A percentile compares a stretch with the other conserved stretches of the same genome.
phyloP scores from a whole-genome alignment of 768 basidiomycete genomes.

The Brasilioporus rufonigricans region DNA sequence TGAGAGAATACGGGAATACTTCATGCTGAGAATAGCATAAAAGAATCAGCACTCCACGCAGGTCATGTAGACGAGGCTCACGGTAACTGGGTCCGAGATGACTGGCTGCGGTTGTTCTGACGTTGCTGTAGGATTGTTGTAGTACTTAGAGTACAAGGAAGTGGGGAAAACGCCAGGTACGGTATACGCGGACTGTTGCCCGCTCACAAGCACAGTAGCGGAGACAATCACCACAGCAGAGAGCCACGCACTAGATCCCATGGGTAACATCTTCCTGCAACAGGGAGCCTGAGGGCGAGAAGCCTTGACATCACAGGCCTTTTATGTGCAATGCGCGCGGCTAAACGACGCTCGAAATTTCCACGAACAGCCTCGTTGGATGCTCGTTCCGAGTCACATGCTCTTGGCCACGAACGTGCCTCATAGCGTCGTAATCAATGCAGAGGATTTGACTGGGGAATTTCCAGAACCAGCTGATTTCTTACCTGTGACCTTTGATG shows the following conservation, averaged over 20 bases:
- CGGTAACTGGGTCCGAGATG: slow-evolving; percentile 68
- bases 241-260: background rate
- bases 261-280: slow-evolving; percentile 10
- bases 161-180: slow-evolving; percentile 66
- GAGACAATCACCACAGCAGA: slow-evolving; percentile 6
- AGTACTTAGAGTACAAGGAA: slow-evolving; percentile 60
- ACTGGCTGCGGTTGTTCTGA: slow-evolving; percentile 74
- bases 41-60: slow-evolving; percentile 5
- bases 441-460: background rate
- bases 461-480: no score
- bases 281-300: no score
- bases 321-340: slow-evolving; percentile 15
- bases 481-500: no score
- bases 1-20: slow-evolving; percentile 59
- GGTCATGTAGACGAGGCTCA: slow-evolving; percentile 23
- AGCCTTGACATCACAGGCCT: background rate
- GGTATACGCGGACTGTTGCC: slow-evolving; percentile 38
- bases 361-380: background rate
- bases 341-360: background rate
- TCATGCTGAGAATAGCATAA: slow-evolving; percentile 41
- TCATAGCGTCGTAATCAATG: no score
- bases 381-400: no score
- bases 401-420: slow-evolving; percentile 24
- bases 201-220: slow-evolving; percentile 4
- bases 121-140: slow-evolving; percentile 71